Conservation (phyloP, 805 yeast species). For the Candida lessepsii region DNA sequence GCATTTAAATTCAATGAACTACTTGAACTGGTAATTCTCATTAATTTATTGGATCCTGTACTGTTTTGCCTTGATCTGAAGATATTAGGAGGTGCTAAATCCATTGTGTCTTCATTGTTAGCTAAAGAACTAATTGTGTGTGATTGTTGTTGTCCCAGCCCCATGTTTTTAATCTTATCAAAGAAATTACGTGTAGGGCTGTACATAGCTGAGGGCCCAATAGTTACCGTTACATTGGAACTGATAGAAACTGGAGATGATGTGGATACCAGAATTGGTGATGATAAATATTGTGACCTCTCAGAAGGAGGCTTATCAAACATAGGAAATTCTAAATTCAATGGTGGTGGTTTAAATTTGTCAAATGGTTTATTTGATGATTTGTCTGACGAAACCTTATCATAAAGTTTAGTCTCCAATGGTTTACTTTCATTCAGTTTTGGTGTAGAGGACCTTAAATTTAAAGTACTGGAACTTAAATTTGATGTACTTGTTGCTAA, state of each 20-base stretch:
- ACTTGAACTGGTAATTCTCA: slow-evolving; percentile 38
- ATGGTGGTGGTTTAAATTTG: slow-evolving; percentile 10
- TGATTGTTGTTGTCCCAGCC: slow-evolving; percentile 23
- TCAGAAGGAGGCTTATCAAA: too few species aligned
- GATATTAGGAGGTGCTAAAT: slow-evolving; percentile 39
- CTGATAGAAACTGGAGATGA: slow-evolving; percentile 26
- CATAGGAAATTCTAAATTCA: slow-evolving; percentile 8
- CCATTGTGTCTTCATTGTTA: slow-evolving; percentile 18
- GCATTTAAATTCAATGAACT: slow-evolving; percentile 43
- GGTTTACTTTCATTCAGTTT: neutral
- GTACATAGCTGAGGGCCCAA: slow-evolving; percentile 40
- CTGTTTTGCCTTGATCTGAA: slow-evolving; percentile 32
- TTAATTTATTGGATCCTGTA: slow-evolving; percentile 24
- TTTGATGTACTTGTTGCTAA: neutral
- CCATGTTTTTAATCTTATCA: slow-evolving; percentile 24
- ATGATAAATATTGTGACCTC: neutral
- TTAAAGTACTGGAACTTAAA: neutral
- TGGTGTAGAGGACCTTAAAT: neutral
- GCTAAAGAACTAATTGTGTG: slow-evolving; percentile 37
- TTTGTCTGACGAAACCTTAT: too few species aligned
- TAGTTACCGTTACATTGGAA: slow-evolving; percentile 25
- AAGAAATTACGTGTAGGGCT: slow-evolving; percentile 41
- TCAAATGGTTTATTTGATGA: neutral
- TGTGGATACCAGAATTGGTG: slow-evolving; percentile 9
- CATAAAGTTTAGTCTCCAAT: slow-evolving; percentile 13